Evolutionary conservation across 169 alveolate species (phyloP), one percentile per base, ranked within the genome.

Genomic region (Plasmodium gonderi): DNA sequence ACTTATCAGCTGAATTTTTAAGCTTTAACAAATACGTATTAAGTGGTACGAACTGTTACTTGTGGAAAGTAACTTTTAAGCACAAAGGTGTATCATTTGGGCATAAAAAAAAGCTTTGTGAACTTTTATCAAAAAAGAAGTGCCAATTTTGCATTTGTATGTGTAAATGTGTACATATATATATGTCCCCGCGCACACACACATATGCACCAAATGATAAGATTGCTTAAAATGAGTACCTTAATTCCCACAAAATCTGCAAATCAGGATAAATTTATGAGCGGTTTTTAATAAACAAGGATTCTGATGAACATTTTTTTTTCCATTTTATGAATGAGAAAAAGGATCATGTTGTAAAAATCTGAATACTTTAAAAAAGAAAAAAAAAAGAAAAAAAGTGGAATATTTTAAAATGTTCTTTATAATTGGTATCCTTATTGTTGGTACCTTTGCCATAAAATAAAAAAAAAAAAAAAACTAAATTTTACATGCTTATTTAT

Each of bases 1-100:
- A 14, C 67, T 29, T 79, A 23, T n/a, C 42, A 12, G 31, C 20
- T 79, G 74, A 47, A 49, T 51, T 79, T 38, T 65, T 67, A 31
- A 51, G 26, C 40, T 79, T 79, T 51, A 79, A 80, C 64, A 80
- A 80, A 42, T 80, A 54, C 31, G 65, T 80, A 80, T 68, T 40
- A 17, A 80, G 45, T 44, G 67, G 74, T 12, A 47, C 23, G 74
- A 49, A 79, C 67, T 47, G 33, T 79, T 36, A 51, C 75, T 64
- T 51, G 67, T 79, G 89, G 47, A 79, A 79, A 80, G 47, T 38
- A 64, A 36, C 69, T 36, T 64, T 80, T 60, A 60, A 14, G 20
- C 79, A 40, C 20, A 38, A 80, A 33, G 42, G 42, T 11, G 33
- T 77, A 77, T 23, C 87, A 23, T 77, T 77, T 77, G 0, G 74